Percentiles rank a stretch among this genome's conserved stretches.
phyloP scores from a whole-genome alignment of 208 protist genomes.

The Phytomonas sp. region DNA sequence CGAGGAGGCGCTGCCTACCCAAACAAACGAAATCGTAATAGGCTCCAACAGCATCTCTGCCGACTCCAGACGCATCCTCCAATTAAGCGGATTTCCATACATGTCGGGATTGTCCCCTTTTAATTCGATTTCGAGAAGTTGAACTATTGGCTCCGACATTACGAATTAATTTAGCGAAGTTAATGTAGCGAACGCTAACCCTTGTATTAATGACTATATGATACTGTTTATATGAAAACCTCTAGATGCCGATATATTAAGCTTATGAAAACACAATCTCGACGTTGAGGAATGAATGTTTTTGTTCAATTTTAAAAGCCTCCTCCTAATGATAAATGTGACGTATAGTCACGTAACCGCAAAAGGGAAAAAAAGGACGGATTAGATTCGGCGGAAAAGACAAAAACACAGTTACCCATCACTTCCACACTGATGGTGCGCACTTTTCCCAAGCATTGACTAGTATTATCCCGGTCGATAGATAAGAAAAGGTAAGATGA shows the following conservation, averaged over 20 bases:
- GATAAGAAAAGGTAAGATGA: neutral
- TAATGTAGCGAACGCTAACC: neutral
- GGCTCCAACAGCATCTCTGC: slow-evolving; percentile 62
- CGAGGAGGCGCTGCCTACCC: slow-evolving; percentile 94
- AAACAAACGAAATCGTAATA: slow-evolving; percentile 95
- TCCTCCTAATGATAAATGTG: neutral
- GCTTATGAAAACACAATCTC: neutral
- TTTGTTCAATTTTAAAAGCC: slow-evolving; percentile 2
- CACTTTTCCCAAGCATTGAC: neutral
- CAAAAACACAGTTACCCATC: neutral
- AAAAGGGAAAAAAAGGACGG: neutral
- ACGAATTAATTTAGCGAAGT: neutral
- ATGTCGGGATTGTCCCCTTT: slow-evolving; percentile 62
- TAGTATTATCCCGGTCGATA: neutral
- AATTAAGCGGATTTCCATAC: slow-evolving; percentile 47
- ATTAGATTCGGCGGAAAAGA: neutral
- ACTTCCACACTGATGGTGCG: neutral
- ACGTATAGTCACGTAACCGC: neutral
- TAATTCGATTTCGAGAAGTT: slow-evolving; percentile 85
- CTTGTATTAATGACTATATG: slow-evolving; percentile 1
- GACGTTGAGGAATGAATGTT: neutral
- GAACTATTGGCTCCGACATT: slow-evolving; percentile 71
- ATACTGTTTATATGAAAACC: slow-evolving; percentile 1
- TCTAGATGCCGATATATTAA: slow-evolving; percentile 5
- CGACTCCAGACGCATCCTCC: slow-evolving; percentile 73